Evolutionary conservation across 2,329 filamentous ascomycete species (phyloP).

Genomic region (Pyrenophora tritici-repentis): DNA sequence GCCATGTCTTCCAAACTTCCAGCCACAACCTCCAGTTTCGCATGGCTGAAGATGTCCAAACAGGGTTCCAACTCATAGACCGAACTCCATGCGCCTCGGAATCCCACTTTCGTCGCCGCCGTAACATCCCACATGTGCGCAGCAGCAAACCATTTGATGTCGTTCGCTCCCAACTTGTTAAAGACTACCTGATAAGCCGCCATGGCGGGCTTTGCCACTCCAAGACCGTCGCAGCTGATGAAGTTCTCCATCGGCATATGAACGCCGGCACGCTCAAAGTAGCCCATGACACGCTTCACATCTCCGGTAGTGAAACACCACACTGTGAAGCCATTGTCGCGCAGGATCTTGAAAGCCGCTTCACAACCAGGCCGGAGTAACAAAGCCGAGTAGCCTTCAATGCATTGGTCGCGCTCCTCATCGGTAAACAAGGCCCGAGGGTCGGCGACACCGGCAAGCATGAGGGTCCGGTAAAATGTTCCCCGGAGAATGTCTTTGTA

Average conservation of each 20-base stretch:
- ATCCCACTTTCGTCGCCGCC: conserved; percentile 56
- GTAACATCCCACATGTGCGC: conserved; percentile 66
- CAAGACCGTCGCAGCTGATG: conserved; percentile 55
- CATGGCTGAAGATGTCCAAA: conserved; percentile 13
- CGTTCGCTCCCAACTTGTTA: conserved; percentile 47
- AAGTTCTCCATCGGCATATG: conserved; percentile 60
- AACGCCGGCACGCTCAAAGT: conserved; percentile 56
- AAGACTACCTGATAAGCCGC: conserved; percentile 54
- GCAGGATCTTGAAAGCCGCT: conserved; percentile 12
- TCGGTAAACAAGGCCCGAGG: conserved; percentile 8
- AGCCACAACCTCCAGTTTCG: conserved; percentile 13
- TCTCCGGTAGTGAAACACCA: conserved; percentile 18
- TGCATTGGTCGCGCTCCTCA: conserved; percentile 14
- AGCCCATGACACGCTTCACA: conserved; percentile 51
- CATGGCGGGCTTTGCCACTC: conserved; percentile 57
- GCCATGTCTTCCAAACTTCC: conserved; percentile 13
- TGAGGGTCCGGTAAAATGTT: conserved; percentile 17
- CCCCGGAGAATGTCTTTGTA: conserved; percentile 15
- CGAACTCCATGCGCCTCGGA: conserved; percentile 18
- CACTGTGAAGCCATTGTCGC: conserved; percentile 15
- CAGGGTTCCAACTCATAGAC: conserved; percentile 17
- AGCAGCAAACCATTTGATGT: conserved; percentile 61
- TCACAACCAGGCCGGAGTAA: conserved; percentile 6
- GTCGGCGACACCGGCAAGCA: conserved; percentile 10
- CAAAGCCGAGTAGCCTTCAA: conserved; percentile 14